Percentiles rank a stretch among this genome's conserved stretches.
Conservation (phyloP, 257 asterid genomes). For the Primulina eburnea region DNA sequence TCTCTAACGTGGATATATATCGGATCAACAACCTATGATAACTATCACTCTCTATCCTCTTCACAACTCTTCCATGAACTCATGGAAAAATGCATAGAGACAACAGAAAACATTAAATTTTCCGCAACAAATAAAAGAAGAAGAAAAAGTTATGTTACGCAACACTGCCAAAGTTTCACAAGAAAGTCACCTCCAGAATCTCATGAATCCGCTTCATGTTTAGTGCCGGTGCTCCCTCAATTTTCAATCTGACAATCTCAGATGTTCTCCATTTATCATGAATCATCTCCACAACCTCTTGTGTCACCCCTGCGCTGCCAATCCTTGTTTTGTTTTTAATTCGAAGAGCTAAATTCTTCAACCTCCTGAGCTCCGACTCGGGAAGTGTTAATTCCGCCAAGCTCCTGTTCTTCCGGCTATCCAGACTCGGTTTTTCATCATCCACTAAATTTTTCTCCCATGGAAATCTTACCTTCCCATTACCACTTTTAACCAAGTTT, state of each 20-base stretch:
- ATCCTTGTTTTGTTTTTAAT: conserved; percentile 43
- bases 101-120: conserved; percentile 3
- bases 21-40: background rate
- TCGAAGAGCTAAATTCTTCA: conserved; percentile 42
- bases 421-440: conserved; percentile 41
- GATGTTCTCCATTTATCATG: conserved; percentile 79
- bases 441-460: conserved; percentile 61
- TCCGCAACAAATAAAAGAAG: conserved; percentile 11
- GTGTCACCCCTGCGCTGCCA: conserved; percentile 57
- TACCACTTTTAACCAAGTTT: conserved; percentile 33
- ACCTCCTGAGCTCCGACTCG: conserved; percentile 42
- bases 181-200: conserved; percentile 67
- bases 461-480: conserved; percentile 61
- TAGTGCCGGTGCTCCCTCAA: conserved; percentile 89
- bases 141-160: background rate
- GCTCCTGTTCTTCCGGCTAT: conserved; percentile 49
- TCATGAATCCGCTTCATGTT: conserved; percentile 91
- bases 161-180: background rate
- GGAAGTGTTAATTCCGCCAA: conserved; percentile 55
- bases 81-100: conserved; percentile 6
- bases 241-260: conserved; percentile 81
- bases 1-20: conserved; percentile 1
- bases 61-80: background rate
- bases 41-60: background rate
- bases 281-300: conserved; percentile 70